Base-by-base conservation (phyloP, 2,329 filamentous ascomycete genomes). In the Cordyceps pruinosa region DNA sequence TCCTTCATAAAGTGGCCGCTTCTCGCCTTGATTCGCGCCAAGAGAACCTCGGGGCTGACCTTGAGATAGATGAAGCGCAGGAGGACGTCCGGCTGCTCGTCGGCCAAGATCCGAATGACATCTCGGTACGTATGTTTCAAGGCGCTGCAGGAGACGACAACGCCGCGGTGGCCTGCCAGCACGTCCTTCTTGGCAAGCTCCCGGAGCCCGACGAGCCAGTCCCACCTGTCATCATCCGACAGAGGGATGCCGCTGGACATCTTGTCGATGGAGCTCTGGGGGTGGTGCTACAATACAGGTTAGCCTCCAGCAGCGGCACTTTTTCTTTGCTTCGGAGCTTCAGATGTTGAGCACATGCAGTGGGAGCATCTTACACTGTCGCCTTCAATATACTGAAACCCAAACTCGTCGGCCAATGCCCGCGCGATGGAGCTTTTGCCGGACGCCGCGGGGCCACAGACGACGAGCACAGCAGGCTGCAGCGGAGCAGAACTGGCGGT, bases 101-200 rank as follows among this genome's bases (percentile, higher is more conserved):
- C 79, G 23, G 76, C 73, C 13, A 78, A 77, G 26, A 79, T 71
- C 46, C 79, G 75, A 64, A 82, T 79, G 54, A 81, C 78, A 60
- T 88, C 85, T 59, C 85, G 80, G 73, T 88, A 88, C 68, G 85
- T 86, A 62, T 81, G 81, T 70, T 87, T 88, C 49, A 88, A 74
- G 0, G 85, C 84, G 49, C 82, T 86, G 74, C 85, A 88, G 46
- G 85, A 86, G 51, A 88, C 78, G 53, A 88, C 81, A 48, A 69
- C 65, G 44, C 66, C 65, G 25, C 19, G 41, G 44, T 54, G n/a
- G 13, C 45, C 52, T 15, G 57, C 42, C 39, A 19, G 21, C 13
- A 58, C 37, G 10, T 30, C 21, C 8, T 57, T 26, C 19, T 74
- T 56, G 28, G 60, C 60, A 21, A 49, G 39, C 59, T 79, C 70